A percentile compares a stretch with the other conserved stretches of the same genome.
These are phyloP conservation scores for Erodium texanum DNA, from an alignment of 441 rosid genomes.

Conservation along the genomic window DNA sequence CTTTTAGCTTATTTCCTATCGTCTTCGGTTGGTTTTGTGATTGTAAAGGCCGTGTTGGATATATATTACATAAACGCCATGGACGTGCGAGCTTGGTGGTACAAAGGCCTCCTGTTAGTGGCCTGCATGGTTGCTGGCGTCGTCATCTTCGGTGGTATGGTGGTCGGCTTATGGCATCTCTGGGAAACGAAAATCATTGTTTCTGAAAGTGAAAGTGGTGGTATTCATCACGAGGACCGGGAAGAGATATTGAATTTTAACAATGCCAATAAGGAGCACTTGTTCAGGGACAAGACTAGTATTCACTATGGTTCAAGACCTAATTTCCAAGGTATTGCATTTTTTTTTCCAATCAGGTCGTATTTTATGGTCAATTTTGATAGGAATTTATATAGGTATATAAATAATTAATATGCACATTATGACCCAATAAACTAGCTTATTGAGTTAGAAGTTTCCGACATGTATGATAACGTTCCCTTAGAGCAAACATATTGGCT, in stretches of 20 bases:
- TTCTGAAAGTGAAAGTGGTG: constrained; percentile 12
- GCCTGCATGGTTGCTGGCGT: constrained; percentile 58
- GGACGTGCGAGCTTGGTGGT: constrained; percentile 59
- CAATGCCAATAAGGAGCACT: constrained; percentile 12
- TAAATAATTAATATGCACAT: no score
- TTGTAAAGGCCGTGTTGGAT: constrained; percentile 36
- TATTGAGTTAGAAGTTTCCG: no score
- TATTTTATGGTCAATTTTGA: background rate
- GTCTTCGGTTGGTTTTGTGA: constrained; percentile 53
- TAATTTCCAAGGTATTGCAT: constrained; percentile 50
- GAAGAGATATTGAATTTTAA: constrained; percentile 16
- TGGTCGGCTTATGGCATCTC: constrained; percentile 56
- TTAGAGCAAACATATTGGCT: no score
- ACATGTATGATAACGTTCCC: no score
- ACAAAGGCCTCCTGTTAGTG: constrained; percentile 56
- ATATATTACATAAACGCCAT: constrained; percentile 45
- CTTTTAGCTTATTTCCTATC: constrained; percentile 49
- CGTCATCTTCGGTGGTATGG: constrained; percentile 59
- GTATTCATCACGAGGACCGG: constrained; percentile 8
- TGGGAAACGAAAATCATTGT: constrained; percentile 33
- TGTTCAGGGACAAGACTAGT: constrained; percentile 12
- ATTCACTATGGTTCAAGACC: constrained; percentile 69
- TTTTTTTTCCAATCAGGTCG: background rate
- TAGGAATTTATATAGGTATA: no score
- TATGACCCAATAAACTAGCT: no score